Evolutionary conservation across 1,139 yeast genomes (phyloP), one percentile per base, ranked within the genome.

Genomic region (Waltiozyma sp.): DNA sequence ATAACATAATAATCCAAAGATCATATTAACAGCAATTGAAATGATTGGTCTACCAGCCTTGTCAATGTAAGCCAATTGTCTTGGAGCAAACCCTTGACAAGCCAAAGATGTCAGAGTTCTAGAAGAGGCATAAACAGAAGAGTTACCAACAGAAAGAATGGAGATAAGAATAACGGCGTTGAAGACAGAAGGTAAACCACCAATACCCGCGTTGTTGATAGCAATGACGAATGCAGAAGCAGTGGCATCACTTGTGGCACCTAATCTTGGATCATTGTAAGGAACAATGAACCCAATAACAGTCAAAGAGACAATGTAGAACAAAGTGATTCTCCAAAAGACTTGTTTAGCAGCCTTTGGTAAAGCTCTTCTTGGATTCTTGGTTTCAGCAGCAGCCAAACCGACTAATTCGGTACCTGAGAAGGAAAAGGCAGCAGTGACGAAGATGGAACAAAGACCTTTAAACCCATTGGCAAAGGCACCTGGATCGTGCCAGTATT

Each of bases 331-430:
- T 60, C 87, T 70, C 88, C 88, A 81, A 64, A 82, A 80, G 18
- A 82, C 85, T 60, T 81, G 87, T 61, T 81, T 81, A 46, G 80
- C 73, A 38, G 91, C 91, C 52, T 69, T 68, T 49, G 91, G 91
- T 43, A 83, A 68, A 9, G 82, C 63, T 52, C 70, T 72, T 59
- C 82, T 70, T 48, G 96, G 95, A 62, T 85, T 81, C 44, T 67
- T 70, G 39, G 94, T 78, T 64, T 89, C 96, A n/a, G 89, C 86
- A 35, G 95, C 89, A 28, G 94, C 88, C 54, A 88, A 72, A 47
- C 94, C 95, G 43, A 81, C 80, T 57, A 84, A 67, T 63, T 85
- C 95, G 42, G 83, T 75, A 42, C 81, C 82, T 15, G 75, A 73
- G 52, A 69, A 75, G 28, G 77, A 71, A 57, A 73, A 73, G 1